Conservation (phyloP, 2,329 filamentous ascomycete species). For the Penicillium sp. region DNA sequence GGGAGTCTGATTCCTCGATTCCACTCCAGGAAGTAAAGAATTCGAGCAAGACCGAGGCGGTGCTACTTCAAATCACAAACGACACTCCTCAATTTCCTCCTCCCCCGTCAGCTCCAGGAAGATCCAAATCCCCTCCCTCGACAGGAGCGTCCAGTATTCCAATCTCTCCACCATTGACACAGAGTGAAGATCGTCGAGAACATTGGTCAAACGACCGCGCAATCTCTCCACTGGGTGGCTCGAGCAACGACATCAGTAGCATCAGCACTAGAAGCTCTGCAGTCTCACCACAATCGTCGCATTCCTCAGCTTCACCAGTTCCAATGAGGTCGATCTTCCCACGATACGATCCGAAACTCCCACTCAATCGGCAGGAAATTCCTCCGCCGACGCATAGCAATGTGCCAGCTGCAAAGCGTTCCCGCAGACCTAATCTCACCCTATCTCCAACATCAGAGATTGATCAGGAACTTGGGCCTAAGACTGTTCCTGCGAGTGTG, state of each 20-base stretch:
- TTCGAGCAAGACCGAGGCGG: slow-evolving; percentile 30
- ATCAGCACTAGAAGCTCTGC: slow-evolving; percentile 8
- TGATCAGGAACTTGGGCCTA: slow-evolving; percentile 34
- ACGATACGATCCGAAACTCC: slow-evolving; percentile 37
- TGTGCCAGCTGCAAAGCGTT: slow-evolving; percentile 9
- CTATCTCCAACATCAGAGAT: slow-evolving; percentile 32
- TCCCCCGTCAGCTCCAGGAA: slow-evolving; percentile 19
- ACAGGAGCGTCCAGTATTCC: slow-evolving; percentile 10
- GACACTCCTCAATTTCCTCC: slow-evolving; percentile 30
- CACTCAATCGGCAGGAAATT: slow-evolving; percentile 36
- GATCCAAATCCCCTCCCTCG: slow-evolving; percentile 14
- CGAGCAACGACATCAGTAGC: slow-evolving; percentile 14
- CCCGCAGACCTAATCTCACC: slow-evolving; percentile 27
- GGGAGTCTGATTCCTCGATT: slow-evolving; percentile 24
- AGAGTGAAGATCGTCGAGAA: slow-evolving; percentile 13
- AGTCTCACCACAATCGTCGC: slow-evolving; percentile 16
- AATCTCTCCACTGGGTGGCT: slow-evolving; percentile 11
- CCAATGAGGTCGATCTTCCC: slow-evolving; percentile 46
- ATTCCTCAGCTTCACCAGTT: slow-evolving; percentile 27
- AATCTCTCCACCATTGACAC: slow-evolving; percentile 14
- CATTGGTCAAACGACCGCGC: slow-evolving; percentile 9
- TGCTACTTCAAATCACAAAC: slow-evolving; percentile 37
- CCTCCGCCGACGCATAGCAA: slow-evolving; percentile 25
- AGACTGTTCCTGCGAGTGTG: slow-evolving; percentile 41
- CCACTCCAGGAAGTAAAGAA: slow-evolving; percentile 28